Conservation (phyloP, 208 protist genomes). For the Leishmania arabica region DNA sequence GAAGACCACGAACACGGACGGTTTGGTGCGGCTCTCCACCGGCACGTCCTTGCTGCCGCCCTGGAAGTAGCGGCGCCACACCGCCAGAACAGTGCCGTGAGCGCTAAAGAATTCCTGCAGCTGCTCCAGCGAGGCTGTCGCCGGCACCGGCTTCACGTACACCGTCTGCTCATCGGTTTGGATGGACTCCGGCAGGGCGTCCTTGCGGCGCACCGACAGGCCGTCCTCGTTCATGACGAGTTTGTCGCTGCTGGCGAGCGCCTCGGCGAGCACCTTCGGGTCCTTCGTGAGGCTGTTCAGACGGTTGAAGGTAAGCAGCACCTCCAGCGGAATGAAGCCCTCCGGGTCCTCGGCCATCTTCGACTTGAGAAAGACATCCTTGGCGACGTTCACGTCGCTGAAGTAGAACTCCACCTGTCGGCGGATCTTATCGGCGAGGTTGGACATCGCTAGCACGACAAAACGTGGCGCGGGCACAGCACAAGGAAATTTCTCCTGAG, state of each 20-base stretch:
- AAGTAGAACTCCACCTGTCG: constrained; percentile 93
- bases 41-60: constrained; percentile 62
- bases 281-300: constrained; percentile 81
- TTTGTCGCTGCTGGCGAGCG: constrained; percentile 59
- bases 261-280: constrained; percentile 57
- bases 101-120: constrained; percentile 75
- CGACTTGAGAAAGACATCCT: constrained; percentile 89
- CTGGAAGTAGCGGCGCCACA: constrained; percentile 87
- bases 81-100: constrained; percentile 76
- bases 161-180: constrained; percentile 86
- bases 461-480: neutral
- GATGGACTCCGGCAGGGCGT: constrained; percentile 85
- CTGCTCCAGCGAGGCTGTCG: constrained; percentile 76
- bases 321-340: constrained; percentile 75
- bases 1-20: constrained; percentile 88
- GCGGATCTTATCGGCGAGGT: constrained; percentile 54
- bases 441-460: constrained; percentile 25
- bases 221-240: constrained; percentile 70
- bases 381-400: constrained; percentile 90
- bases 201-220: constrained; percentile 73
- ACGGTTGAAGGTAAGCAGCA: constrained; percentile 89
- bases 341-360: constrained; percentile 89
- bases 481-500: neutral
- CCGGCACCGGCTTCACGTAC: constrained; percentile 84
- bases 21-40: constrained; percentile 70